Evolutionary conservation across 352 stramenopile species (phyloP), one percentile per base, ranked within the genome.

Genomic region (Peronospora belbahrii): DNA sequence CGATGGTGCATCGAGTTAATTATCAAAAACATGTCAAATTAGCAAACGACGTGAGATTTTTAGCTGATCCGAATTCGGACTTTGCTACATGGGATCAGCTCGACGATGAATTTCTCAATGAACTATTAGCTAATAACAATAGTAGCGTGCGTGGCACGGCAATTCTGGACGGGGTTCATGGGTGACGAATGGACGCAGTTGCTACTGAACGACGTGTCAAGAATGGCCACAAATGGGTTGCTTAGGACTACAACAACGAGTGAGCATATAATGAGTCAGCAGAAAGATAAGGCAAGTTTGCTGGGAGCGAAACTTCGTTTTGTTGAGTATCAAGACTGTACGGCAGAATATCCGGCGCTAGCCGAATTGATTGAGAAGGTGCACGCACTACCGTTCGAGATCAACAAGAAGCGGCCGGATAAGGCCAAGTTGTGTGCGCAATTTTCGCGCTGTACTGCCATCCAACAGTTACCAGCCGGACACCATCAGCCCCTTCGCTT

Each of bases 1-100:
- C 68, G 8, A 90, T 95, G 77, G 71, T 95, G 14, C 82, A 86
- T 36, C 78, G 78, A 4, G 69, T 94, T 10, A 92, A 91, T 52
- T 62, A 70, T 45, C 71, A 88, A 48, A 90, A 93, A 51, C 81
- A 93, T 45, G 61, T 76, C 18, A 37, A 83, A 45, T 47, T 95
- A 9, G 79, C 80, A 3, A 83, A 86, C 37, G 74, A 91, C 33
- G 53, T 42, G 10, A 58, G 74, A 0, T 67, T 70, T 30, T 41
- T 90, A 1, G 84, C 84, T 0, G 72, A 90, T 27, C 69, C 68
- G 5, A 64, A 44, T 3, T 66, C 59, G 0, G 73, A 89, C 6
- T 64, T 74, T 38, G 80, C 74, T 0, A 63, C 56, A 3, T 88
- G 73, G 66, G 77, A 90, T 14, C 71, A 86, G 36, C 48, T 91